Percentiles rank a stretch among this genome's conserved stretches.
Evolutionary conservation across 192 early-diverging fungal species (phyloP).

Genomic region (Jimgerdemannia flammicorona): DNA sequence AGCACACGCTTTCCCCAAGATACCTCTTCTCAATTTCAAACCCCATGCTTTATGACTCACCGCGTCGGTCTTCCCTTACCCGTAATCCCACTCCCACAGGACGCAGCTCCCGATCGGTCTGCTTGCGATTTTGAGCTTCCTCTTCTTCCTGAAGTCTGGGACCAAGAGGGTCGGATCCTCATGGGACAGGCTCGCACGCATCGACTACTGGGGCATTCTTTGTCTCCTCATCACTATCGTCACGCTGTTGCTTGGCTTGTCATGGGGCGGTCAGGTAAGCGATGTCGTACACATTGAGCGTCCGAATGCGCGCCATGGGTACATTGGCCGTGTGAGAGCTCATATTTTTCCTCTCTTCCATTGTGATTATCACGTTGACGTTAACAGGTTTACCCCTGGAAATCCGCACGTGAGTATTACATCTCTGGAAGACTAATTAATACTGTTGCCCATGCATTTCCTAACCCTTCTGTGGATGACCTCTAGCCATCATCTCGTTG

Average conservation of each 20-base stretch:
- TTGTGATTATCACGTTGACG: no score
- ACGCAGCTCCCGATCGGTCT: background rate
- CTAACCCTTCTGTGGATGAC: no score
- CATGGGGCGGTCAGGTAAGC: conserved; percentile 1
- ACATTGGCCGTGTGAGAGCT: no score
- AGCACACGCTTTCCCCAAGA: background rate
- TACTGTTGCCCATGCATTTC: no score
- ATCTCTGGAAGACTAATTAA: no score
- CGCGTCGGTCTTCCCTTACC: no score
- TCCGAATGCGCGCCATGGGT: no score
- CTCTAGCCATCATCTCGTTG: conserved; percentile 43
- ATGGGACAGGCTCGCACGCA: conserved; percentile 1
- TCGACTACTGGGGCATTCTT: background rate
- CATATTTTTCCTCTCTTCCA: no score
- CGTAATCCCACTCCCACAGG: background rate
- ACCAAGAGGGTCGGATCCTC: background rate
- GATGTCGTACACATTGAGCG: background rate
- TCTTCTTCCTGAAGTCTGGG: background rate
- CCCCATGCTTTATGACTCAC: no score
- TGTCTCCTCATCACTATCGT: background rate
- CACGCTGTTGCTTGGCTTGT: background rate
- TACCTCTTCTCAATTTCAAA: background rate
- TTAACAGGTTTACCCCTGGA: conserved; percentile 13
- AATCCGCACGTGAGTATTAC: conserved; percentile 1
- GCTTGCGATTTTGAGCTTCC: background rate